Base-by-base conservation (phyloP, 768 basidiomycete species). In the Podaxis carcinomalis region DNA sequence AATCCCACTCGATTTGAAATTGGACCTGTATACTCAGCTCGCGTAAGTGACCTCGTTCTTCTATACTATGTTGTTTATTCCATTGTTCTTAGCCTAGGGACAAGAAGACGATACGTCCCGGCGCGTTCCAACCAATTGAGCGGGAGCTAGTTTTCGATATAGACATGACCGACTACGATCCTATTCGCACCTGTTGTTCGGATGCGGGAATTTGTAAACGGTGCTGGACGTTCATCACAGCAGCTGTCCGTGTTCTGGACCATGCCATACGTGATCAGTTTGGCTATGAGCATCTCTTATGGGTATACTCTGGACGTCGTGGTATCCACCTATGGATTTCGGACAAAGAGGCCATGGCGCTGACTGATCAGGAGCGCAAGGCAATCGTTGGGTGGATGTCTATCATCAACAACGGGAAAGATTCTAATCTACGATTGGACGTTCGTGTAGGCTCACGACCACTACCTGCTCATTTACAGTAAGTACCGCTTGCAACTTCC, bases 161-260 rank as follows among this genome's bases (percentile, higher is more conserved):
- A 71, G 97, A 99, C 75, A 98, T 99, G 97, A 96, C 97, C 14
- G 97, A 99, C 75, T 99, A 98, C 75, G 96, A 99, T 71, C 80
- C 87, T 49, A 84, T 98, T 68, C 88, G 97, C 51, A 98, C 95
- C 0, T 99, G 97, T 74, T 98, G 97, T 76, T 87, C 88, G 11
- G 91, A 85, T 51, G 92, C 94, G 49, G 87, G 83, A 59, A 96
- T 99, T 73, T 99, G 97, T 77, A 83, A 80, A 63, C 83, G 87
- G 42, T 99, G 97, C 74, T 99, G 97, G 97, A 83, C 80, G 1
- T 99, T 95, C 77, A 98, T 99, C 69, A 84, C 91, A 13, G 88
- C 89, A 39, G 96, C 97, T 0, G 95, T 97, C 46, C 87, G 84
- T 65, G 90, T 98, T 1, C 77, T 99, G 5, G 90, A 98, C 72